phyloP scores from a whole-genome alignment of 176 grass and related monocot species.

The Juncus effusus region DNA sequence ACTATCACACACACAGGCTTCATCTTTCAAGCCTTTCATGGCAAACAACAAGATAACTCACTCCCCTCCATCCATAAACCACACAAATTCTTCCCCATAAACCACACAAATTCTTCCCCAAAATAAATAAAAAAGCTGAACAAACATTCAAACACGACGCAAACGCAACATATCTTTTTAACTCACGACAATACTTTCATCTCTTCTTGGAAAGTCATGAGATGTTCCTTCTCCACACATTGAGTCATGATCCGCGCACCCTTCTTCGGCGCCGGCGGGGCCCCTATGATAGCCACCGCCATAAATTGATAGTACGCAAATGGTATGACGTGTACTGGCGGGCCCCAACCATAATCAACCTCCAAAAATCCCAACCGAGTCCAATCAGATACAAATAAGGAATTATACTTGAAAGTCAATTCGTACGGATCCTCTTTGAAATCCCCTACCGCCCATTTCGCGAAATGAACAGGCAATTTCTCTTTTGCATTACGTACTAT shows the following conservation, averaged over 20 bases:
- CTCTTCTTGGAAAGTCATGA: conserved; percentile 52
- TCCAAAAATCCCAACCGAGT: conserved; percentile 60
- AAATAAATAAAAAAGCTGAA: no score
- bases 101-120: no score
- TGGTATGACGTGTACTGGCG: conserved; percentile 50
- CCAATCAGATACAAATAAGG: conserved; percentile 87
- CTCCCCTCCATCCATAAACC: no score
- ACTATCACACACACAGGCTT: no score
- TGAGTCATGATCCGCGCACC: conserved; percentile 76
- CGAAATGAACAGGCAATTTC: conserved; percentile 42
- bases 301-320: conserved; percentile 68
- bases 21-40: no score
- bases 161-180: not conserved
- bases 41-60: no score
- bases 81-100: no score
- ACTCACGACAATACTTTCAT: conserved; percentile 39
- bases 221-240: conserved; percentile 75
- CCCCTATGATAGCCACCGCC: conserved; percentile 72
- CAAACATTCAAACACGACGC: no score
- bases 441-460: conserved; percentile 52
- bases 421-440: conserved; percentile 58
- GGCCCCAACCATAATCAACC: conserved; percentile 81
- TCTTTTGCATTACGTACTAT: conserved; percentile 64
- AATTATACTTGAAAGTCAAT: conserved; percentile 59
- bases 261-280: conserved; percentile 48